Conservation (phyloP, 2,329 filamentous ascomycete species). For the Trichoderma atrobrunneum region DNA sequence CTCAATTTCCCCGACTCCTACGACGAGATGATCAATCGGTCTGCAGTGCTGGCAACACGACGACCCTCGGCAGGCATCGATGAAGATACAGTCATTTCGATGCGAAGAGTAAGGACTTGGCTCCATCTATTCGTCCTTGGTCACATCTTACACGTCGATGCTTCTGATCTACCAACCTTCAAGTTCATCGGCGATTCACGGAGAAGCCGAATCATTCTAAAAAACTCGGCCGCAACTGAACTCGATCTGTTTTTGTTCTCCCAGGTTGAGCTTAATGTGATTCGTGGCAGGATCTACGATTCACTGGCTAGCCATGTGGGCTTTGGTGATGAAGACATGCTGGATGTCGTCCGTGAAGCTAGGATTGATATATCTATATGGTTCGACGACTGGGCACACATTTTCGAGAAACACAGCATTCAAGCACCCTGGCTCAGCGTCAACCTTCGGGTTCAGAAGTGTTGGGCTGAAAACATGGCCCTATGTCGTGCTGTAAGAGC, state of each 20-base stretch:
- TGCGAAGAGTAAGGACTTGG: slow-evolving; percentile 48
- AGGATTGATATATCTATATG: slow-evolving; percentile 48
- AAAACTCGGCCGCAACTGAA: slow-evolving; percentile 41
- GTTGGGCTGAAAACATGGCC: slow-evolving; percentile 53
- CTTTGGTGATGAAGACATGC: slow-evolving; percentile 36
- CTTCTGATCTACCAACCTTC: slow-evolving; percentile 26
- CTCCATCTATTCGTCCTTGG: slow-evolving; percentile 52
- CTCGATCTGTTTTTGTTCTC: slow-evolving; percentile 52
- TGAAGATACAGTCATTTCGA: slow-evolving; percentile 29
- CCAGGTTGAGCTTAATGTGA: slow-evolving; percentile 44
- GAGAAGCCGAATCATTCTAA: slow-evolving; percentile 44
- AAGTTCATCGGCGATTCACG: slow-evolving; percentile 43
- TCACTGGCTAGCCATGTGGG: slow-evolving; percentile 29
- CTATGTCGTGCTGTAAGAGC: slow-evolving; percentile 49
- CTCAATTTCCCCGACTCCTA: slow-evolving; percentile 44
- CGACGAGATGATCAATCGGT: slow-evolving; percentile 35
- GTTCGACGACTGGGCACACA: slow-evolving; percentile 40
- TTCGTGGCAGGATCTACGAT: slow-evolving; percentile 37
- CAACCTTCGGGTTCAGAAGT: slow-evolving; percentile 50
- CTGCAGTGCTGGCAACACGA: not conserved
- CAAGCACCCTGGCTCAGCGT: slow-evolving; percentile 36
- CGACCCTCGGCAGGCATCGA: slow-evolving; percentile 20
- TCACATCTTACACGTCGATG: slow-evolving; percentile 46
- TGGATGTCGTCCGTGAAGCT: slow-evolving; percentile 42
- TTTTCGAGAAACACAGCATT: slow-evolving; percentile 24